phyloP scores from a whole-genome alignment of 2,329 filamentous ascomycete genomes.

The Catunica adiposa region DNA sequence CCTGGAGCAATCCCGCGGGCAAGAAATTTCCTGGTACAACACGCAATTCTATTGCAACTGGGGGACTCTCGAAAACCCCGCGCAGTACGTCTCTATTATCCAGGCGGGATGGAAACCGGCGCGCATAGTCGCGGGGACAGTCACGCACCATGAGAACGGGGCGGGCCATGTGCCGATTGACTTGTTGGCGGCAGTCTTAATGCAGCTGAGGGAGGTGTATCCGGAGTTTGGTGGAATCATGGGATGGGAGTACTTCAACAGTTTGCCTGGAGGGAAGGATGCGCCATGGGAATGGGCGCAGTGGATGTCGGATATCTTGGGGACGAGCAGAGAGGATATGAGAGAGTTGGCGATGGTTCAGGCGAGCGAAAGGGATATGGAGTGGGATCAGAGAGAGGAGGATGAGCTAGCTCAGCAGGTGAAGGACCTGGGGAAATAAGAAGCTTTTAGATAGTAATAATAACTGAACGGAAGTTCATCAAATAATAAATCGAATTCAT shows the following conservation, averaged over 20 bases:
- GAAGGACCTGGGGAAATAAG: background rate
- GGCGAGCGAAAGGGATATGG: slow-evolving; percentile 8
- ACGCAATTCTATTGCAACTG: slow-evolving; percentile 88
- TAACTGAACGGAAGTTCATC: background rate
- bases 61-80: slow-evolving; percentile 37
- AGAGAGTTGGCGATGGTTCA: slow-evolving; percentile 15
- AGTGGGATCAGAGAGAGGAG: slow-evolving; percentile 5
- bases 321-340: slow-evolving; percentile 7
- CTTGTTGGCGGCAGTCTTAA: slow-evolving; percentile 29
- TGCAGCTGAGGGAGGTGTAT: slow-evolving; percentile 32
- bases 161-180: slow-evolving; percentile 33
- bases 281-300: slow-evolving; percentile 66
- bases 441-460: background rate
- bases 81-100: slow-evolving; percentile 35
- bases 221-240: slow-evolving; percentile 70
- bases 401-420: slow-evolving; percentile 1
- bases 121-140: slow-evolving; percentile 62
- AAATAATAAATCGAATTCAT: background rate
- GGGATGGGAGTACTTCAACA: slow-evolving; percentile 94
- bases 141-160: slow-evolving; percentile 66
- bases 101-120: slow-evolving; percentile 52
- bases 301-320: slow-evolving; percentile 37
- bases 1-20: slow-evolving; percentile 50
- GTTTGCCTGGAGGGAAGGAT: slow-evolving; percentile 43
- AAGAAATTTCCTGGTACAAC: slow-evolving; percentile 70